Base-by-base conservation (phyloP, 805 yeast species). In the Lipomyces anomalus region DNA sequence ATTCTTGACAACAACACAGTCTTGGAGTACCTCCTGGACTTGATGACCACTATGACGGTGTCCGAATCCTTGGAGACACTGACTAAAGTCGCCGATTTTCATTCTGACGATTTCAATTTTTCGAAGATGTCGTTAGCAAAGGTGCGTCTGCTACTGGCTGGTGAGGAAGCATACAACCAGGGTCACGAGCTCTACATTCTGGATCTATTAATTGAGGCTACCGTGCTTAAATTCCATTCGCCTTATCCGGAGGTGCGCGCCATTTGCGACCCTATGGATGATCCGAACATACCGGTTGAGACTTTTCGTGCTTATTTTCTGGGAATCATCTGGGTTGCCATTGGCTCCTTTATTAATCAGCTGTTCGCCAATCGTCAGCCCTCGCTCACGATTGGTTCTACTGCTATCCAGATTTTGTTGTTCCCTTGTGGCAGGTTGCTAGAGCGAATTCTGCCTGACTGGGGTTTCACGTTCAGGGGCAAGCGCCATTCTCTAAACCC, bases 171-270 rank as follows among this genome's bases (percentile, higher is more conserved):
- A 3, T 45, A 41, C n/a, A 44, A 47, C 3, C 22, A 21, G 11
- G 43, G 44, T 3, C 40, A 34, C 7, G 51, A 47, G 18, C 3
- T 40, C 17, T 47, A 47, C 35, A 33, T 35, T 4, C 46, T 47
- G 9, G 51, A 47, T 34, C 23, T 43, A 5, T 34, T 35, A 9
- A 11, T 34, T 9, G 46, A 48, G 24, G 51, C 51, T 6, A 38
- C 41, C 13, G 29, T 48, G 35, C 34, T 48, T 22, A 29, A 37
- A 26, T 33, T 38, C 17, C 50, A 46, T 23, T 48, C 53, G 22
- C 82, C 83, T 4, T 79, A 78, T 51, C 81, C 84, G 1, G 85
- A 80, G 56, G 80, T 80, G 11, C 64, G 85, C 32, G 79, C 84
- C 6, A 74, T 80, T 17, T 78, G 78, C n/a, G 79, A 77, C 16